Evolutionary conservation across 116 monocot genomes (phyloP).

Genomic region (Trichopus zeylanicus): DNA sequence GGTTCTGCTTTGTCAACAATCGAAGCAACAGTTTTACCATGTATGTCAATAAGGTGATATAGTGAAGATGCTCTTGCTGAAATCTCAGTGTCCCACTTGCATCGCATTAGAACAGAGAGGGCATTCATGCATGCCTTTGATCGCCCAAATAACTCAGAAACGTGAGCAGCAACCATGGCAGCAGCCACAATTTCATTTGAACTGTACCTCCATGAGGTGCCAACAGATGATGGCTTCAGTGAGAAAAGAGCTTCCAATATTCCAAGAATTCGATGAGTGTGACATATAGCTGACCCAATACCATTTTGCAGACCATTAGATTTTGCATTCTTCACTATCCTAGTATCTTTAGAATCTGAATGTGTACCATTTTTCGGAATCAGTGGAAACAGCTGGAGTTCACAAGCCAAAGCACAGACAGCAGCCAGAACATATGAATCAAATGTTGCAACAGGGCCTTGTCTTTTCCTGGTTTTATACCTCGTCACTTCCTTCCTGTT

Average conservation of each 20-base stretch:
- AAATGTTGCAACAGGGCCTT: constrained; percentile 88
- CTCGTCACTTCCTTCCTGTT: constrained; percentile 32
- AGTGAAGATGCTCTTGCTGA: constrained; percentile 84
- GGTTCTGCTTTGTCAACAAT: constrained; percentile 93
- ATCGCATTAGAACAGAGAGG: constrained; percentile 73
- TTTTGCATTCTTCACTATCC: constrained; percentile 30
- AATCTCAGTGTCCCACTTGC: constrained; percentile 93
- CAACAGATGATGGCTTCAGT: constrained; percentile 94
- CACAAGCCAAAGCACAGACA: constrained; percentile 89
- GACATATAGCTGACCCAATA: constrained; percentile 55
- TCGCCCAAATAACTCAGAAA: constrained; percentile 84
- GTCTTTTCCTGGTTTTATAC: constrained; percentile 49
- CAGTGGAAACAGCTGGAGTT: constrained; percentile 88
- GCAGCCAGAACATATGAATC: constrained; percentile 96
- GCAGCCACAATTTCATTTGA: constrained; percentile 99
- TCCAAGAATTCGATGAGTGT: constrained; percentile 80
- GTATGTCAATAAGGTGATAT: constrained; percentile 90
- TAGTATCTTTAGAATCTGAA: constrained; percentile 29
- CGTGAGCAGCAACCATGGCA: constrained; percentile 99
- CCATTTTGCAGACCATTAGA: constrained; percentile 63
- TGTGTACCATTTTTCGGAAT: constrained; percentile 51
- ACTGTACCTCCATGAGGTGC: constrained; percentile 96
- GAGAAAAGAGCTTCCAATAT: constrained; percentile 97
- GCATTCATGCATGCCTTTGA: constrained; percentile 94
- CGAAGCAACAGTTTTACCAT: constrained; percentile 92